Conservation (phyloP, 2,329 filamentous ascomycete species). For the Torrubiella hemipterigena region DNA sequence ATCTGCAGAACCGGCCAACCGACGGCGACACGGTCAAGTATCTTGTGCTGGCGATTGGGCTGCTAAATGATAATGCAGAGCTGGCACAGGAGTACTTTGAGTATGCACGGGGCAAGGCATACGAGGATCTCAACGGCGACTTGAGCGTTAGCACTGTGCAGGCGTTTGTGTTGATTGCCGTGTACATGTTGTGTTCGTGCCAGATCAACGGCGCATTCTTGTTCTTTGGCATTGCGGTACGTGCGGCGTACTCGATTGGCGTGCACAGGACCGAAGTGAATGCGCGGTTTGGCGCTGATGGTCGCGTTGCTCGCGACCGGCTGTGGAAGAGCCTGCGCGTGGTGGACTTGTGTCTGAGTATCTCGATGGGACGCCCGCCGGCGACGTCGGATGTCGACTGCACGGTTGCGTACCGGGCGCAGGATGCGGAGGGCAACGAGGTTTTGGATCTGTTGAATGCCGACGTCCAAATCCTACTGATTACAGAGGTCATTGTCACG, state of each 20-base stretch:
- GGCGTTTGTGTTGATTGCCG: constrained; percentile 34
- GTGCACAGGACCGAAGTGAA: constrained; percentile 43
- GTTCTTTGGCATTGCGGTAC: constrained; percentile 39
- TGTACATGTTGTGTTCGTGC: constrained; percentile 42
- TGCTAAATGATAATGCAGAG: constrained; percentile 27
- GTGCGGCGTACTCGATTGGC: constrained; percentile 40
- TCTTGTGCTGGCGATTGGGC: constrained; percentile 38
- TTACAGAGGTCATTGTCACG: constrained; percentile 36
- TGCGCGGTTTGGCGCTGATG: constrained; percentile 31
- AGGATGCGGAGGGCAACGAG: constrained; percentile 24
- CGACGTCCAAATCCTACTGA: constrained; percentile 38
- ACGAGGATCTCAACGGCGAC: constrained; percentile 30
- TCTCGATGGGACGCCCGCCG: constrained; percentile 41
- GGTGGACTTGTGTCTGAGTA: constrained; percentile 39
- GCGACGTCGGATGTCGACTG: constrained; percentile 42
- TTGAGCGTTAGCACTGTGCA: constrained; percentile 37
- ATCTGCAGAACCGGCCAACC: constrained; percentile 16
- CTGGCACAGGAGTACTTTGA: constrained; percentile 34
- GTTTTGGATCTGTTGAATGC: constrained; percentile 34
- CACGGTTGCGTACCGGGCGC: constrained; percentile 33
- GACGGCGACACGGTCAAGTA: constrained; percentile 33
- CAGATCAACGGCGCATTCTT: constrained; percentile 44
- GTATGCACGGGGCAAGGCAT: constrained; percentile 32
- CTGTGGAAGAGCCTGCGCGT: constrained; percentile 42
- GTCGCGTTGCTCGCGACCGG: constrained; percentile 31